Conservation (phyloP, 768 basidiomycete genomes). For the Auriscalpium vulgare region DNA sequence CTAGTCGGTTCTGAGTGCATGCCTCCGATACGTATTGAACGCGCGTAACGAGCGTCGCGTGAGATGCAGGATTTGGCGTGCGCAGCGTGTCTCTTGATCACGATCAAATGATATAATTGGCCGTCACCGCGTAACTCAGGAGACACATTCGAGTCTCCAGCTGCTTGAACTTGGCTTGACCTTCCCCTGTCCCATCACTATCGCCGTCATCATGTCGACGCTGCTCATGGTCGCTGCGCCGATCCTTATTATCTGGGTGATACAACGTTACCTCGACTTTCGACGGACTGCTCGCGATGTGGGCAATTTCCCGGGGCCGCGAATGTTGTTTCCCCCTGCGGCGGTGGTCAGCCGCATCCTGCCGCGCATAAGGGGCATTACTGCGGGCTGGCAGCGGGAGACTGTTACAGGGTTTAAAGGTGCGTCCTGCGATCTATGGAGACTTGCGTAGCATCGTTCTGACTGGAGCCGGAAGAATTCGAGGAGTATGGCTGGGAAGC, state of each 20-base stretch:
- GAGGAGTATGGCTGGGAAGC: conserved; percentile 1
- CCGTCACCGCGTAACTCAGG: no score
- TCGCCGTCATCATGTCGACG: no score
- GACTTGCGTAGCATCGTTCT: not conserved
- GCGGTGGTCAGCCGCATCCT: not conserved
- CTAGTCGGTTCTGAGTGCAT: no score
- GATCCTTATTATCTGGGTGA: not conserved
- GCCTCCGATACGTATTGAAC: no score
- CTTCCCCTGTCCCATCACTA: no score
- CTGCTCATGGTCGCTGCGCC: not conserved
- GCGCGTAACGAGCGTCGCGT: no score
- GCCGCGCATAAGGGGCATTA: not conserved
- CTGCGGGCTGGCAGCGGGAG: not conserved
- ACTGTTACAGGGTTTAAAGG: not conserved
- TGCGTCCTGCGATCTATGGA: not conserved
- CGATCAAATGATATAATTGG: no score
- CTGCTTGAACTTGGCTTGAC: no score
- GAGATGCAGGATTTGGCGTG: no score
- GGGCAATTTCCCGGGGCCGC: not conserved
- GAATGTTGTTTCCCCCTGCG: not conserved
- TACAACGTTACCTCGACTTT: not conserved
- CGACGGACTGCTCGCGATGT: not conserved
- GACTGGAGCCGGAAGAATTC: not conserved
- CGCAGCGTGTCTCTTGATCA: no score
- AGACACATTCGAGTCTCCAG: no score